A percentile compares a stretch with the other conserved stretches of the same genome.
Evolutionary conservation across 2,329 filamentous ascomycete genomes (phyloP).

Genomic region (Nigrospora sphaerica): DNA sequence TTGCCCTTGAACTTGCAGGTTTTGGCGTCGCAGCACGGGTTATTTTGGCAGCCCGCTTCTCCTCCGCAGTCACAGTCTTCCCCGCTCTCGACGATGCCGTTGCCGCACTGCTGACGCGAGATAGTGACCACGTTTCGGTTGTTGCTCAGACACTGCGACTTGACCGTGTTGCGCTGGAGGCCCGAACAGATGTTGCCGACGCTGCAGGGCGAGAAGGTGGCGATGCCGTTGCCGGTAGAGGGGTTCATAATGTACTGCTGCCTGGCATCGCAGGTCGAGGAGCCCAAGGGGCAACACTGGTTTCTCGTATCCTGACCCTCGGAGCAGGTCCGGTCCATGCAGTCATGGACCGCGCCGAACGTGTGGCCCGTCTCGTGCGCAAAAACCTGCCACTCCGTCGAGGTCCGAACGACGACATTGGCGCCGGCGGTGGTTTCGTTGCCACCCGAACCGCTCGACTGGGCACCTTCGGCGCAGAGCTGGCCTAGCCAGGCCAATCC

Average conservation of each 20-base stretch:
- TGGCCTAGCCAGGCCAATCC: constrained; percentile 91
- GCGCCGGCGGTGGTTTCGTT: constrained; percentile 74
- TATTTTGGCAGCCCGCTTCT: constrained; percentile 58
- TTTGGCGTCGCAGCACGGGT: constrained; percentile 74
- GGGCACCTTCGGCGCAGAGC: constrained; percentile 60
- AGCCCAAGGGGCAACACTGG: constrained; percentile 73
- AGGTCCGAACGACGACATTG: constrained; percentile 81
- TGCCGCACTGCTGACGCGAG: constrained; percentile 80
- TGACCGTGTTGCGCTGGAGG: constrained; percentile 69
- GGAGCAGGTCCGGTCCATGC: constrained; percentile 59
- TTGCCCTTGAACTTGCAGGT: constrained; percentile 78
- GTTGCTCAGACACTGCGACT: constrained; percentile 69
- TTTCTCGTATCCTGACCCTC: constrained; percentile 46
- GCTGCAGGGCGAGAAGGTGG: constrained; percentile 76
- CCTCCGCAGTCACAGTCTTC: constrained; percentile 97
- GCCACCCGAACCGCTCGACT: constrained; percentile 36
- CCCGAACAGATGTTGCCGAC: constrained; percentile 93
- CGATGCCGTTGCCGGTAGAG: constrained; percentile 67
- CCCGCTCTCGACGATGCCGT: constrained; percentile 89
- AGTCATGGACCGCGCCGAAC: constrained; percentile 94
- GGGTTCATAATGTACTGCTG: constrained; percentile 95
- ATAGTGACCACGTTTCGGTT: constrained; percentile 81
- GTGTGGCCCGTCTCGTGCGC: constrained; percentile 93
- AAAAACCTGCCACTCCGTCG: constrained; percentile 89
- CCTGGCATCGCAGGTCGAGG: constrained; percentile 62